Conservation (phyloP, 495 filamentous ascomycete species). For the Beverwykella pulmonaria region DNA sequence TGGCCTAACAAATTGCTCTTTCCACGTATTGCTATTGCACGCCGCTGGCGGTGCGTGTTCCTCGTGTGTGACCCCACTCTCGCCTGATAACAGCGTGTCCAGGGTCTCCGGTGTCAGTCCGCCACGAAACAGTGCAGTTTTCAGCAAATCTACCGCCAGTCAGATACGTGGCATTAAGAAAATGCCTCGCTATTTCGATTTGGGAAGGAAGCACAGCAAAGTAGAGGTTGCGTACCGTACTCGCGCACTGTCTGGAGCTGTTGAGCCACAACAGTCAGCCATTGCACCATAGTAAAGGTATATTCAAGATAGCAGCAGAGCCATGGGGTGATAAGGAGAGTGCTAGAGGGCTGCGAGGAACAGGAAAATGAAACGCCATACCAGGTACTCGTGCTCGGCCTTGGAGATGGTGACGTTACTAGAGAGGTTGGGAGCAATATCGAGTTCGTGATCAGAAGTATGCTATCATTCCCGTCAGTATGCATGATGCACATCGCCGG, state of each 20-base stretch:
- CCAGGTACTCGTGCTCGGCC: constrained; percentile 59
- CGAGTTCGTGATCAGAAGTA: constrained; percentile 40
- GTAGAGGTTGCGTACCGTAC: constrained; percentile 42
- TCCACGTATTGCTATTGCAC: constrained; percentile 2
- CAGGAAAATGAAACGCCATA: constrained; percentile 41
- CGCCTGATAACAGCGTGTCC: constrained; percentile 46
- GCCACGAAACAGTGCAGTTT: constrained; percentile 62
- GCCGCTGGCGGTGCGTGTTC: background rate
- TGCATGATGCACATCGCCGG: background rate
- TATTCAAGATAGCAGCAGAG: constrained; percentile 7
- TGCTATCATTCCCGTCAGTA: constrained; percentile 44
- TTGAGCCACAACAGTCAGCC: constrained; percentile 13
- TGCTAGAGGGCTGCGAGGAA: background rate
- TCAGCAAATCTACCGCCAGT: constrained; percentile 58
- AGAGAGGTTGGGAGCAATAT: constrained; percentile 30
- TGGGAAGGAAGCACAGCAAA: background rate
- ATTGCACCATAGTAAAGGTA: constrained; percentile 25
- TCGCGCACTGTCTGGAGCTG: constrained; percentile 54
- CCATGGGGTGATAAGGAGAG: background rate
- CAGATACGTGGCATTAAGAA: background rate
- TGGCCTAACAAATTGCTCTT: constrained; percentile 14
- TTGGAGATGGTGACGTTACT: constrained; percentile 57
- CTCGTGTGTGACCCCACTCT: constrained; percentile 20
- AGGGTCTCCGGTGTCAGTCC: constrained; percentile 65
- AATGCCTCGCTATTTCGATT: background rate